Evolutionary conservation across 495 filamentous ascomycete species (phyloP), one percentile per base, ranked within the genome.

Genomic region (Daldinia loculata): DNA sequence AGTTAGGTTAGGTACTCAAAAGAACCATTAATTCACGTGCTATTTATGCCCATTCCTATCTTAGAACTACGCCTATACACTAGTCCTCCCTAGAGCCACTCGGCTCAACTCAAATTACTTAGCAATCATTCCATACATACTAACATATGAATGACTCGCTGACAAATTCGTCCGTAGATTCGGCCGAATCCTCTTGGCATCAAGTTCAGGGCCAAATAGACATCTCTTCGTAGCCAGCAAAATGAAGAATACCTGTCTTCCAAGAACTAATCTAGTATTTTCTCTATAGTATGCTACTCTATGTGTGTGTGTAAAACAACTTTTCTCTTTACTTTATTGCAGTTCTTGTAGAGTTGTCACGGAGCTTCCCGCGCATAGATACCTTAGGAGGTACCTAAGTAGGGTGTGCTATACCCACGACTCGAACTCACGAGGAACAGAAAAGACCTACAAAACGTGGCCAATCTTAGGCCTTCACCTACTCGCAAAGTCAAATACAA

Each of bases 101-200:
- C 36, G 36, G 0, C 12, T 15, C 3, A 15, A 38, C 12, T 15
- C 3, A 15, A 38, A 15, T 9, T 2, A 43, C 15, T 17, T 17
- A n/a, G 17, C 17, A 45, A 45, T 41, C 27, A 29, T 6, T 6
- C 24, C 24, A 39, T 15, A 2, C 17, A 45, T 19, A 19, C n/a
- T n/a, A n/a, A n/a, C n/a, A n/a, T n/a, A n/a, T n/a, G n/a, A n/a
- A n/a, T 17, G 11, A 24, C 17, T 48, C 19, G 75, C 75, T 77
- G 63, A 77, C 73, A 77, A 77, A 77, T 75, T 61, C 61, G 70
- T 67, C 73, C 67, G 69, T 50, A 2, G 32, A 27, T 69, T 71
- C 70, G 75, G 72, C 61, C 70, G 75, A 74, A 67, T 52, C 48
- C 45, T 51, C 72, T 75, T 74, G 70, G 73, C 72, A 62, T 66